These are phyloP conservation scores for Tolypocladium tropicale DNA, from an alignment of 2,329 filamentous ascomycete genomes.

Conservation along the genomic window DNA sequence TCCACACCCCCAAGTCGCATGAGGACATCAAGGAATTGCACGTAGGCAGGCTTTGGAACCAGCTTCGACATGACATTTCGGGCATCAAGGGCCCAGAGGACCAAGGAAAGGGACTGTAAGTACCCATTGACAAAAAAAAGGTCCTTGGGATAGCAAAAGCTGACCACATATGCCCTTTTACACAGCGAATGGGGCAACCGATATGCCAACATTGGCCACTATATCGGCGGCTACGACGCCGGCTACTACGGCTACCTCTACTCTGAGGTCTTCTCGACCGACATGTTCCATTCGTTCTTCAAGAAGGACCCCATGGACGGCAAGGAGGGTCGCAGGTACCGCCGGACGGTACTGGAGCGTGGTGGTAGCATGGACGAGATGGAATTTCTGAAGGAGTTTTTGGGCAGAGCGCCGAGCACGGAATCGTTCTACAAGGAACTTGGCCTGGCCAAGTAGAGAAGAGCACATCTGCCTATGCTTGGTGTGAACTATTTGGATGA, in stretches of 20 bases:
- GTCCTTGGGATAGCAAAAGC: conserved; percentile 1
- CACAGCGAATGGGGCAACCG: conserved; percentile 61
- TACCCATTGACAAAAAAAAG: conserved; percentile 2
- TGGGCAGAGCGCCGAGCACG: conserved; percentile 64
- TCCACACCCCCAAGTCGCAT: conserved; percentile 62
- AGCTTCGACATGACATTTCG: conserved; percentile 58
- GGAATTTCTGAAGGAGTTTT: conserved; percentile 66
- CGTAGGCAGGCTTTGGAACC: conserved; percentile 59
- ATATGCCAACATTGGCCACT: conserved; percentile 70
- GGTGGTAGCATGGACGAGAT: conserved; percentile 76
- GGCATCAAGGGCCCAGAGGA: conserved; percentile 67
- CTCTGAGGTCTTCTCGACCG: conserved; percentile 70
- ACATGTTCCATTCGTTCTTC: conserved; percentile 81
- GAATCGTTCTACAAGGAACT: conserved; percentile 76
- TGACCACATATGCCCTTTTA: conserved; percentile 15
- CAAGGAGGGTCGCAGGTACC: conserved; percentile 62
- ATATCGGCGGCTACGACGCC: conserved; percentile 77
- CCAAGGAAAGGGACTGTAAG: conserved; percentile 45
- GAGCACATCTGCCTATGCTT: not conserved
- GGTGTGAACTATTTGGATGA: not conserved
- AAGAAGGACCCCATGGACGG: conserved; percentile 69
- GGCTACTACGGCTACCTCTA: conserved; percentile 71
- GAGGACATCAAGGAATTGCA: conserved; percentile 57
- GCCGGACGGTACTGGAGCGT: conserved; percentile 67
- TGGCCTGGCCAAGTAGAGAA: conserved; percentile 28